Base-by-base conservation (phyloP, 139 green algal genomes). In the Desmodesmus armatus region DNA sequence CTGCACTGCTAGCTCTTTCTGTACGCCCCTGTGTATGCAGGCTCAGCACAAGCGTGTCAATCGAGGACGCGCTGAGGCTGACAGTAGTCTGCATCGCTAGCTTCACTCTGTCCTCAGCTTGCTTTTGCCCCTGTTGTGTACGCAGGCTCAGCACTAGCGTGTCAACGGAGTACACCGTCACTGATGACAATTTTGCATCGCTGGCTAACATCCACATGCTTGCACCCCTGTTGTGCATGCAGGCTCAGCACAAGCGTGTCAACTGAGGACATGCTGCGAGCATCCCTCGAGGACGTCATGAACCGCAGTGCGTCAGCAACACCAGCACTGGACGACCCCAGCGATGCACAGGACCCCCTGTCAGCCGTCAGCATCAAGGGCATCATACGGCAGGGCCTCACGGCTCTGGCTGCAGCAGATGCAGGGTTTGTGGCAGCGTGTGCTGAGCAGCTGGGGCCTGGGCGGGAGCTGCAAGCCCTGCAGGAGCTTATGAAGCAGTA, bases 331-430 rank as follows among this genome's bases (percentile, higher is more conserved):
- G 80, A 80, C 23, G 80, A 86, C 49, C 66, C 80, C 7, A 47
- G 47, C 15, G 80, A 86, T 58, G 80, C 80, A 31, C n/a, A 71
- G 2, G 80, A 86, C 33, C 80, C 80, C 5, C 67, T 86, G 51
- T 37, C 58, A 3, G n/a, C 47, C 31, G 53, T 23, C 2, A 80
- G 15, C 35, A 40, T 86, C 4, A 41, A 27, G 37, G 13, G 9
- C 21, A 23, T 80, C 25, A 13, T 78, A 27, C 31, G 67, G 25
- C 67, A 80, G 67, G 80, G 67, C 13, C 17, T 86, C 23, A 47
- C 35, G 19, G 66, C 67, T 7, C 35, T 86, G 35, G 67, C 63
- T 19, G 53, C 66, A 29, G 49, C 33, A 35, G 80, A 86, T 44
- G 49, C 67, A 15, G 80, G 47, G 9, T 86, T 86, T 31, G 35